Percentiles rank a stretch among this genome's conserved stretches.
Evolutionary conservation across 2,329 filamentous ascomycete species (phyloP).

Genomic region (Cryphonectria japonica): DNA sequence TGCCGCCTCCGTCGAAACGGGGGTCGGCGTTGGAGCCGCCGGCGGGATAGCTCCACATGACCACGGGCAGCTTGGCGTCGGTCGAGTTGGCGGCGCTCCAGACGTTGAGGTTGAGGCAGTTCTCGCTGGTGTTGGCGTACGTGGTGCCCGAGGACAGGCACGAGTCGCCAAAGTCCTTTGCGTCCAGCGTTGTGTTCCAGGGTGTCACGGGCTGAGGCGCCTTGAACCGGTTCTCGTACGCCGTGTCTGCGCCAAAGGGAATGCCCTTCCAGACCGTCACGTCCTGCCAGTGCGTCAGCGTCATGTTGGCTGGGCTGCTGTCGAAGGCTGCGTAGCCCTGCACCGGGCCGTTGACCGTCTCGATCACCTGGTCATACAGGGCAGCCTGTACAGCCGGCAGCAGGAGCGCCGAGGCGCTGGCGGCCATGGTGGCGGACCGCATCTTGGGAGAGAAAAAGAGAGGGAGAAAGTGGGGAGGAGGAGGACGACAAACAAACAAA

Average conservation of each 20-base stretch:
- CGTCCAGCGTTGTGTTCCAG: slow-evolving; percentile 36
- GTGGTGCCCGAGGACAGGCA: slow-evolving; percentile 41
- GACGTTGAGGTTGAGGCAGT: slow-evolving; percentile 58
- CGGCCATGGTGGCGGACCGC: slow-evolving; percentile 9
- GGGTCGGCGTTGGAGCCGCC: slow-evolving; percentile 51
- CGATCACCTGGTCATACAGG: slow-evolving; percentile 30
- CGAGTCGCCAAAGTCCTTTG: slow-evolving; percentile 42
- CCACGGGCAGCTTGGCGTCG: slow-evolving; percentile 47
- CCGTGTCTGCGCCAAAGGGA: slow-evolving; percentile 49
- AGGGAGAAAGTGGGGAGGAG: too few species aligned
- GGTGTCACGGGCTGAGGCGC: slow-evolving; percentile 42
- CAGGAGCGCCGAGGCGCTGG: slow-evolving; percentile 4
- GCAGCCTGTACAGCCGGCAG: slow-evolving; percentile 26
- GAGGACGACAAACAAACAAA: too few species aligned
- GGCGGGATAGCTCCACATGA: slow-evolving; percentile 59
- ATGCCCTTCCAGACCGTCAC: slow-evolving; percentile 55
- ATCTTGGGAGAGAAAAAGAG: not conserved
- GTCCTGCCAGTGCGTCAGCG: slow-evolving; percentile 35
- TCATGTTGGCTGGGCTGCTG: slow-evolving; percentile 30
- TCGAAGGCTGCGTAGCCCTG: slow-evolving; percentile 32
- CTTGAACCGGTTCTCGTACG: slow-evolving; percentile 50
- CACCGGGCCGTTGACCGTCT: slow-evolving; percentile 30
- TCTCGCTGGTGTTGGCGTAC: slow-evolving; percentile 43
- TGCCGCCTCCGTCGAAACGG: slow-evolving; percentile 57
- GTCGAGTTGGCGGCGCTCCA: slow-evolving; percentile 40